Conservation (phyloP, 768 basidiomycete species). For the Fistulinella prunicolor region DNA sequence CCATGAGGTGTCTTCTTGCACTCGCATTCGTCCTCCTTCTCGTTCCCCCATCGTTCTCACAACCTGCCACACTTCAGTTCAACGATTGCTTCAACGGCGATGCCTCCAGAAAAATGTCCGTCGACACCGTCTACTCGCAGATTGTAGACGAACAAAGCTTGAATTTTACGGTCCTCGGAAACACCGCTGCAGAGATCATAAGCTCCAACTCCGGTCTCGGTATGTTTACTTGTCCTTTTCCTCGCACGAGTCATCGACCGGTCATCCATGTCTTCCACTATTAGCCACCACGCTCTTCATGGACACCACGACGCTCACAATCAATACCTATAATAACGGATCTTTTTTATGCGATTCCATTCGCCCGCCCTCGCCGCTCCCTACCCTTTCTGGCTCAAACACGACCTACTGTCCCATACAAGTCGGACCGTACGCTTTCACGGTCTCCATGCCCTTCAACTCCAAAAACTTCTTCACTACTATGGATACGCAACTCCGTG, state of each 20-base stretch:
- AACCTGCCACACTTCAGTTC: slow-evolving; percentile 62
- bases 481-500: slow-evolving; percentile 76
- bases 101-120: slow-evolving; percentile 54
- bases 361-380: slow-evolving; percentile 72
- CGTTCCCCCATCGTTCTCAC: slow-evolving; percentile 36
- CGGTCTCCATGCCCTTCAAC: slow-evolving; percentile 67
- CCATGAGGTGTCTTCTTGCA: slow-evolving; percentile 1
- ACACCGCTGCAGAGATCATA: slow-evolving; percentile 53
- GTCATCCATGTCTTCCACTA: slow-evolving; percentile 5
- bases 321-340: slow-evolving; percentile 66
- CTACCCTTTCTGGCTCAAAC: slow-evolving; percentile 36
- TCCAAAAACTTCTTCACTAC: slow-evolving; percentile 74
- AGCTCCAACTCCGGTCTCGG: slow-evolving; percentile 66
- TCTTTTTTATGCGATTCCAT: slow-evolving; percentile 78
- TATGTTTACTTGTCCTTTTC: slow-evolving; percentile 32
- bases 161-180: slow-evolving; percentile 73
- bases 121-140: slow-evolving; percentile 73
- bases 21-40: slow-evolving; percentile 16
- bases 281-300: slow-evolving; percentile 80
- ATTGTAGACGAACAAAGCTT: slow-evolving; percentile 49
- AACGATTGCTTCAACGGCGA: slow-evolving; percentile 66
- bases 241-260: slow-evolving; percentile 1
- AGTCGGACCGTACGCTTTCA: slow-evolving; percentile 79
- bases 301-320: slow-evolving; percentile 74
- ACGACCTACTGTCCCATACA: slow-evolving; percentile 70